phyloP scores from a whole-genome alignment of 2,329 filamentous ascomycete species.

The Colletotrichum limetticola region DNA sequence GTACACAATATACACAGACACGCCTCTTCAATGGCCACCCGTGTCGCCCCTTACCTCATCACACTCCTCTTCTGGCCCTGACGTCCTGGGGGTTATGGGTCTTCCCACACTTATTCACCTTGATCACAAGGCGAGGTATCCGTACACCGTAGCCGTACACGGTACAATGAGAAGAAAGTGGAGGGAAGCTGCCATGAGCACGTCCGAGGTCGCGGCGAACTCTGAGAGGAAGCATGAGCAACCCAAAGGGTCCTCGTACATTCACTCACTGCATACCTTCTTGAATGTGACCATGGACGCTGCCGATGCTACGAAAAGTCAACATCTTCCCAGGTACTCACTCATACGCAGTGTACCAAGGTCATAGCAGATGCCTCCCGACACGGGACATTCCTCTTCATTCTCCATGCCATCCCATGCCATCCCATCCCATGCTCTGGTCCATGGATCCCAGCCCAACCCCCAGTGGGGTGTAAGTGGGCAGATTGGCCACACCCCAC shows the following conservation, averaged over 20 bases:
- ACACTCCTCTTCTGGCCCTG: neutral
- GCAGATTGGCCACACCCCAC: slow-evolving; percentile 24
- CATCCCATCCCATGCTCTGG: slow-evolving; percentile 14
- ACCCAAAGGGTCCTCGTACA: too few species aligned
- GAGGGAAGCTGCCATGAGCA: neutral
- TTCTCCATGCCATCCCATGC: slow-evolving; percentile 5
- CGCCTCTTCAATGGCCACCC: neutral
- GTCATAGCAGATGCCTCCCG: neutral
- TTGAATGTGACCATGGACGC: neutral
- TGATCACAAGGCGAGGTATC: neutral
- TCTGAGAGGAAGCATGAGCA: too few species aligned
- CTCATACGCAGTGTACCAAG: too few species aligned
- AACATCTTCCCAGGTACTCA: neutral
- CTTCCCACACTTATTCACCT: neutral
- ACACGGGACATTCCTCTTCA: neutral
- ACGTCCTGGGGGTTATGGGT: too few species aligned
- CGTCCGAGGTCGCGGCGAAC: neutral
- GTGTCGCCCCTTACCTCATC: neutral
- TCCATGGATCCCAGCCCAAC: slow-evolving; percentile 23
- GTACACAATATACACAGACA: too few species aligned
- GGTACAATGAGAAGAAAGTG: too few species aligned
- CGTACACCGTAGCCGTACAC: neutral
- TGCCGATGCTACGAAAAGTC: neutral
- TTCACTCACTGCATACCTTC: too few species aligned
- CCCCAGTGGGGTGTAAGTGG: slow-evolving; percentile 32